Evolutionary conservation across 768 basidiomycete genomes (phyloP).

Genomic region (Mycena rosella): DNA sequence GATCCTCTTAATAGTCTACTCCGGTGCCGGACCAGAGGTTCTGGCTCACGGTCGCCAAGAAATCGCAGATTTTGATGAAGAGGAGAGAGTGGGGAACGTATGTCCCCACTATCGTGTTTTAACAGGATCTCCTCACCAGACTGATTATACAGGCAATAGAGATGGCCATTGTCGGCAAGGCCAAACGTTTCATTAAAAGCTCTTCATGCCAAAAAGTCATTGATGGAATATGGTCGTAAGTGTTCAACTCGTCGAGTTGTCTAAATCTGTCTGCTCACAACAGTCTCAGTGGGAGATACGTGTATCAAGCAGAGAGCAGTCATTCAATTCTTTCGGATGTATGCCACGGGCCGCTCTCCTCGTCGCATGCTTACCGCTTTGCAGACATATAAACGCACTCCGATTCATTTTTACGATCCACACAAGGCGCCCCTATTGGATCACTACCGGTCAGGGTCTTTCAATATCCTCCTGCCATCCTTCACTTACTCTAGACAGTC

Average conservation of each 20-base stretch:
- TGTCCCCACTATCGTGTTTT: no score
- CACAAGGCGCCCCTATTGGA: constrained; percentile 94
- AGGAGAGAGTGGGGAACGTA: constrained; percentile 89
- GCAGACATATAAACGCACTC: constrained; percentile 93
- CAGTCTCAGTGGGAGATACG: constrained; percentile 81
- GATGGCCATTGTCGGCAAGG: constrained; percentile 82
- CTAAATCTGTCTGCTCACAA: constrained; percentile 22
- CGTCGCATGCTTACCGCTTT: neutral
- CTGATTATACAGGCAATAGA: no score
- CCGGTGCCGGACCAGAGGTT: constrained; percentile 74
- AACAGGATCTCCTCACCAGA: no score
- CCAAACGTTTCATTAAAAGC: constrained; percentile 91
- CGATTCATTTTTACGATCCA: constrained; percentile 95
- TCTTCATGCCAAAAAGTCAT: constrained; percentile 93
- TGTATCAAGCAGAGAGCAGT: constrained; percentile 89
- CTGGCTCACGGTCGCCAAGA: constrained; percentile 72
- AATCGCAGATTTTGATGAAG: constrained; percentile 72
- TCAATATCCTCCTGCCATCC: neutral
- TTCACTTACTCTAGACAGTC: constrained; percentile 53
- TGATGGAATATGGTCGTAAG: constrained; percentile 82
- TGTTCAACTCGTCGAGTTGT: constrained; percentile 26
- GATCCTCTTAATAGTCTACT: constrained; percentile 61
- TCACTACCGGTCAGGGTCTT: constrained; percentile 82
- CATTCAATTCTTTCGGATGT: constrained; percentile 94
- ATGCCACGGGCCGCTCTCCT: constrained; percentile 38